These are phyloP conservation scores for Magnusiomyces paraingens DNA, from an alignment of 1,139 yeast genomes.

Conservation along the genomic window DNA sequence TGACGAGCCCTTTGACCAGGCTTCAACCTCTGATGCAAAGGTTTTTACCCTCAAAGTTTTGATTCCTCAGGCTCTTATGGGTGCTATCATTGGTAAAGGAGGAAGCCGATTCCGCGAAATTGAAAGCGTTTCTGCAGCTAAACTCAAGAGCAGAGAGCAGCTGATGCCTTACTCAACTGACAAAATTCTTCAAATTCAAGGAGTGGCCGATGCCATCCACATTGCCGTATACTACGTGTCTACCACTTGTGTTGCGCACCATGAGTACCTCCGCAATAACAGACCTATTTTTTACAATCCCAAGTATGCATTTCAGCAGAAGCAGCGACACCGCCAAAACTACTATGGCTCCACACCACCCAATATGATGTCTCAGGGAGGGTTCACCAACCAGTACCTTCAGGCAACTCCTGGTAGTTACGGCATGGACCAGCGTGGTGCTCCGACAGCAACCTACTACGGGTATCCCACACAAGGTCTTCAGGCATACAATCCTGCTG, in stretches of 20 bases:
- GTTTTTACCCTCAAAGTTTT: constrained; percentile 55
- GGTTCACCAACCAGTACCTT: not conserved
- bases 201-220: constrained; percentile 84
- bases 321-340: too few species aligned
- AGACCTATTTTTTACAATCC: constrained; percentile 19
- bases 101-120: constrained; percentile 75
- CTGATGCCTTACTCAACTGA: constrained; percentile 77
- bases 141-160: constrained; percentile 68
- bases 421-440: constrained; percentile 5
- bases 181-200: constrained; percentile 61
- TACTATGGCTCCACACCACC: too few species aligned
- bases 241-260: constrained; percentile 39
- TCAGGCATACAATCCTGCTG: constrained; percentile 11
- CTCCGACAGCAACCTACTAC: constrained; percentile 1
- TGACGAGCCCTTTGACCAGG: constrained; percentile 62
- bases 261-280: constrained; percentile 17
- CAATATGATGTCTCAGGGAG: too few species aligned
- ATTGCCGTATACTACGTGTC: constrained; percentile 74
- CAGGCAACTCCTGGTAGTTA: constrained; percentile 5
- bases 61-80: constrained; percentile 77
- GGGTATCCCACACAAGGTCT: constrained; percentile 1
- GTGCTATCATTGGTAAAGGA: constrained; percentile 73
- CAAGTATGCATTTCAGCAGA: too few species aligned
- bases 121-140: constrained; percentile 78
- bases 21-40: constrained; percentile 50